These are phyloP conservation scores for Phytopythium helicoides DNA, from an alignment of 352 stramenopile genomes.

Conservation along the genomic window DNA sequence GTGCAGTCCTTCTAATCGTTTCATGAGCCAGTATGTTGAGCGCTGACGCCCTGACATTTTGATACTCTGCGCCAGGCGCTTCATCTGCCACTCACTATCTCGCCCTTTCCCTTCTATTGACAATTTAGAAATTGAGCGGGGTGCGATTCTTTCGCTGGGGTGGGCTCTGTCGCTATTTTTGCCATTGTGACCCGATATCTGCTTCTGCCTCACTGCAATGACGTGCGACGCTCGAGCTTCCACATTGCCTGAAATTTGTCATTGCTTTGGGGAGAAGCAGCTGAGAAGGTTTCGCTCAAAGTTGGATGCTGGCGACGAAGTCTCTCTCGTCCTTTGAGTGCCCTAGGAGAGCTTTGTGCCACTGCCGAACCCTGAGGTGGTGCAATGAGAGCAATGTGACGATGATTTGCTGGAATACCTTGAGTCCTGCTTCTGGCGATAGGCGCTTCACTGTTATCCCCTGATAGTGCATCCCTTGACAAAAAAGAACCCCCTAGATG, in stretches of 20 bases:
- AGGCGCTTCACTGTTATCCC: no score
- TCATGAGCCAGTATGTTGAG: conserved; percentile 37
- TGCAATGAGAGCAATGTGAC: background rate
- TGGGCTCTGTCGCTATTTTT: no score
- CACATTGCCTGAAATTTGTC: conserved; percentile 29
- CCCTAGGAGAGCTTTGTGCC: background rate
- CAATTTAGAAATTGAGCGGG: background rate
- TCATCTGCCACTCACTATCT: background rate
- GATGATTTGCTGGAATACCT: no score
- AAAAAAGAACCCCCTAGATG: no score
- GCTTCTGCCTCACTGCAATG: conserved; percentile 17
- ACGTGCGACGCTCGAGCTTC: conserved; percentile 36
- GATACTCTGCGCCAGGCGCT: no score
- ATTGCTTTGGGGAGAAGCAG: background rate
- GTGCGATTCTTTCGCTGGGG: background rate
- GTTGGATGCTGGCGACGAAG: no score
- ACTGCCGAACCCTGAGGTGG: background rate
- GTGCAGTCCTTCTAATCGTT: conserved; percentile 15
- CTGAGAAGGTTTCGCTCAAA: no score
- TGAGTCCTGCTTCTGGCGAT: no score
- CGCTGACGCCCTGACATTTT: conserved; percentile 9
- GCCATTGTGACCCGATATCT: background rate
- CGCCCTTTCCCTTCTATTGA: background rate
- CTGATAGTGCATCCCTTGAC: no score
- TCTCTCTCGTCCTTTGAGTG: no score